Base-by-base conservation (phyloP, 2,329 filamentous ascomycete species). In the Monilinia vaccinii-corymbosi region DNA sequence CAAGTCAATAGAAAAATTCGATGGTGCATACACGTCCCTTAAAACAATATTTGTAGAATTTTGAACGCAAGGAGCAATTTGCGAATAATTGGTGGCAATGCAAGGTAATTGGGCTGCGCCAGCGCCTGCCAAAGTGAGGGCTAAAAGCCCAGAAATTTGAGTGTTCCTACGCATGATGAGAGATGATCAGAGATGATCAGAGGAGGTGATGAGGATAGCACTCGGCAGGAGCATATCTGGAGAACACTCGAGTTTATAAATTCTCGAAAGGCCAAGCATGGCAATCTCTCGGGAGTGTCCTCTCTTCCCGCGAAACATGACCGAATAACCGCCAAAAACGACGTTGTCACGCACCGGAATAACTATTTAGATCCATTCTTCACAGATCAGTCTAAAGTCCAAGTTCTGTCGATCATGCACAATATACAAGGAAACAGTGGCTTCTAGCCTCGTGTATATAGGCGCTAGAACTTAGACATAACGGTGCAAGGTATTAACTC, bases 1-100 rank as follows among this genome's bases (percentile, higher is more conserved):
- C 53, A 86, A 70, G 66, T 85, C 79, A 3, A 87, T 77, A 7
- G 80, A 83, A 32, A 74, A 73, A 31, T 80, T 80, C 2, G 80
- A 76, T 4, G 83, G 83, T 13, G 84, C 82, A n/a, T 72, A 71
- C 46, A 86, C 78, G 63, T 77, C 75, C 61, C 75, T 75, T n/a
- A 86, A 73, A 13, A 76, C 72, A 62, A 86, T 84, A 49, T 73
- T 75, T 7, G 79, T 75, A 72, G 83, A 86, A 7, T 75, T 74
- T 6, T 70, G 66, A 69, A 82, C 81, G 67, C 75, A 75, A 58
- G 75, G 73, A 55, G 74, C 76, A 55, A 80, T 79, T 9, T 75
- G 67, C 2, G 76, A 74, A 53, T 79, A 78, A 49, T 76, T 74
- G 36, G 76, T 40, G 25, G 55, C 55, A 28, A 34, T 58, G 25